Conservation (phyloP, 768 basidiomycete genomes). For the Mycena floridula region DNA sequence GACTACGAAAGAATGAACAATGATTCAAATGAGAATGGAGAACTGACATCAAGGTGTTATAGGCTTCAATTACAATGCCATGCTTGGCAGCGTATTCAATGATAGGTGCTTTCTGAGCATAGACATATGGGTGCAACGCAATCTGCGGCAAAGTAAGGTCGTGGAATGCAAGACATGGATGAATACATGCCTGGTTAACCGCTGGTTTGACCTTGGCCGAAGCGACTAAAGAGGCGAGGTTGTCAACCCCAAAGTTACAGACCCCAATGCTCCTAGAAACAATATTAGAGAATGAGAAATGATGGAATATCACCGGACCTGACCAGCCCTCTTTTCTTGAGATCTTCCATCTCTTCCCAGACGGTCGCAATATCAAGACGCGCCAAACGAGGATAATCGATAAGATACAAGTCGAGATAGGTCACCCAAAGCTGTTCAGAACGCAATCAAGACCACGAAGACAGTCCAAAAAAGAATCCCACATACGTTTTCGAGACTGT, state of each 20-base stretch:
- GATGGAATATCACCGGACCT: slow-evolving; percentile 31
- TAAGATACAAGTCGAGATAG: slow-evolving; percentile 68
- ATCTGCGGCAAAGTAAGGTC: slow-evolving; percentile 35
- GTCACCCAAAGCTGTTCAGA: slow-evolving; percentile 49
- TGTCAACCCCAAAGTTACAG: slow-evolving; percentile 55
- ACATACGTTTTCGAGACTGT: slow-evolving; percentile 51
- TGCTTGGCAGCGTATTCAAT: slow-evolving; percentile 52
- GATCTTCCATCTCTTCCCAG: slow-evolving; percentile 59
- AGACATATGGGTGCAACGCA: slow-evolving; percentile 66
- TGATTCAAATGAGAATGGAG: neutral
- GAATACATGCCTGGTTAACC: slow-evolving; percentile 54
- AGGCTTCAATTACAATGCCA: slow-evolving; percentile 66
- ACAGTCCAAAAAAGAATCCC: slow-evolving; percentile 26
- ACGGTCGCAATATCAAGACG: slow-evolving; percentile 56
- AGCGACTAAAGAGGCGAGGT: slow-evolving; percentile 49
- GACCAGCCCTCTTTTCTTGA: slow-evolving; percentile 47
- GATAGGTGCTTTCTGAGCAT: slow-evolving; percentile 42
- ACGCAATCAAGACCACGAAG: neutral
- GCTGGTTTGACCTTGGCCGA: slow-evolving; percentile 58
- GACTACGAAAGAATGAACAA: slow-evolving; percentile 26
- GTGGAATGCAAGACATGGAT: neutral
- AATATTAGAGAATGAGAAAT: neutral
- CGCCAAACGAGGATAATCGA: slow-evolving; percentile 51
- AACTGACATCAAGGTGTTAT: slow-evolving; percentile 54
- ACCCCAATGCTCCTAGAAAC: slow-evolving; percentile 59